Conservation (phyloP, 352 stramenopile species). For the Globisporangium rhizosaccharum region DNA sequence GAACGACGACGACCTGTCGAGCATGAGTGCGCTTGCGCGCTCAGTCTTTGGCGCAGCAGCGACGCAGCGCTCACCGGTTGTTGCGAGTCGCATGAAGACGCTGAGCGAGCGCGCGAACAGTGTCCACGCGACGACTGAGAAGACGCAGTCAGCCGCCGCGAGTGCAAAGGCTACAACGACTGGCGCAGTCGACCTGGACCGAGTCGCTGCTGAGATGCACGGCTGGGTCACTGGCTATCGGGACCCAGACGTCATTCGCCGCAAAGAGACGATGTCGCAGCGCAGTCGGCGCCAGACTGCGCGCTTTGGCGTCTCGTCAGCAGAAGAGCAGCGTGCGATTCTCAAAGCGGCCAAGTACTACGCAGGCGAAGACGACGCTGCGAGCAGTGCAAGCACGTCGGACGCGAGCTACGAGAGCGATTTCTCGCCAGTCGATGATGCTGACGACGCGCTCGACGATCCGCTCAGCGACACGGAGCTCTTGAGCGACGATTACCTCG, state of each 20-base stretch:
- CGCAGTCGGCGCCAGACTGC: conserved; percentile 29
- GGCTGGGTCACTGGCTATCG: conserved; percentile 51
- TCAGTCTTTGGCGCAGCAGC: conserved; percentile 1
- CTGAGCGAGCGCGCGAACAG: no score
- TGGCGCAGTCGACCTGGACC: conserved; percentile 13
- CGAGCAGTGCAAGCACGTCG: conserved; percentile 19
- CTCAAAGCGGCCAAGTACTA: conserved; percentile 33
- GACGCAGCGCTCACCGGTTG: no score
- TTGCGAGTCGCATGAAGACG: not conserved
- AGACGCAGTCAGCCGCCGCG: no score
- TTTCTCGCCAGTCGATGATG: conserved; percentile 36
- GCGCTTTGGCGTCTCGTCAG: conserved; percentile 32
- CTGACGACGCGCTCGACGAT: conserved; percentile 22
- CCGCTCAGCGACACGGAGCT: conserved; percentile 37
- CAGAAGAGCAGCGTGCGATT: conserved; percentile 36
- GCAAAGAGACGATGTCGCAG: conserved; percentile 45
- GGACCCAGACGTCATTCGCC: conserved; percentile 47
- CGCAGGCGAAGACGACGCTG: conserved; percentile 28
- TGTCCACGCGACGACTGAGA: no score
- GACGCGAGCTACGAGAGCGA: conserved; percentile 26
- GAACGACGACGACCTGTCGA: not conserved
- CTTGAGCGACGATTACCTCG: conserved; percentile 45
- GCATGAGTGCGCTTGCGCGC: conserved; percentile 7
- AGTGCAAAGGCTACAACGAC: no score
- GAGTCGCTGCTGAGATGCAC: conserved; percentile 38